Evolutionary conservation across 2,329 filamentous ascomycete genomes (phyloP), one percentile per base, ranked within the genome.

Genomic region (Cadophora malorum): DNA sequence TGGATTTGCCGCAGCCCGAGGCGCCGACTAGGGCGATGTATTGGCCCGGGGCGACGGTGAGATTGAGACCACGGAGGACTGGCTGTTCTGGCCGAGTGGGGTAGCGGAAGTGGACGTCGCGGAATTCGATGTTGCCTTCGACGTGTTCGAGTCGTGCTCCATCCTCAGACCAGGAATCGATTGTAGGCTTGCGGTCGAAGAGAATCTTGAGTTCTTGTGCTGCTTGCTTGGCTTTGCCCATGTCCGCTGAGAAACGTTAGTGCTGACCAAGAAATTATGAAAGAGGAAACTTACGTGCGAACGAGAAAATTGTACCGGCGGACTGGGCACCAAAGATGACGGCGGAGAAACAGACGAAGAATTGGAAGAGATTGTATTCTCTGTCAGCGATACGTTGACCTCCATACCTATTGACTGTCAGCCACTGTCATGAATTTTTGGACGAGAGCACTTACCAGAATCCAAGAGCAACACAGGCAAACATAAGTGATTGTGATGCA

Each of bases 291-390:
- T 74, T 73, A 75, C 74, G 93, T 0, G 93, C 93, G 78, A 95
- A 97, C 5, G 89, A 93, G 83, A 96, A 97, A 76, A 95, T 90
- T 16, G 90, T 91, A 8, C 95, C 95, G 1, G 95, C 95, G 4
- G 94, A 96, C 79, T 98, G 95, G 0, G 94, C 91, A 65, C 94
- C 93, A 75, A 97, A 97, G 75, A 97, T 91, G 74, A 98, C 87
- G 56, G 93, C 86, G 69, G 90, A 89, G 81, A 97, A 97, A 75
- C 92, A 94, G 58, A 97, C 84, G 81, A 97, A 98, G 85, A 98
- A 98, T 73, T 94, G 91, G 79, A 95, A 95, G 75, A 93, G 85
- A 72, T 80, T 79, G 78, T 96, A 95, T 77, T 96, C 91, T 59
- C 80, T 76, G 66, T 85, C 85, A 25, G 86, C 89, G 64, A 97